These are phyloP conservation scores for Russula ochroleuca DNA, from an alignment of 768 basidiomycete genomes.

Conservation along the genomic window DNA sequence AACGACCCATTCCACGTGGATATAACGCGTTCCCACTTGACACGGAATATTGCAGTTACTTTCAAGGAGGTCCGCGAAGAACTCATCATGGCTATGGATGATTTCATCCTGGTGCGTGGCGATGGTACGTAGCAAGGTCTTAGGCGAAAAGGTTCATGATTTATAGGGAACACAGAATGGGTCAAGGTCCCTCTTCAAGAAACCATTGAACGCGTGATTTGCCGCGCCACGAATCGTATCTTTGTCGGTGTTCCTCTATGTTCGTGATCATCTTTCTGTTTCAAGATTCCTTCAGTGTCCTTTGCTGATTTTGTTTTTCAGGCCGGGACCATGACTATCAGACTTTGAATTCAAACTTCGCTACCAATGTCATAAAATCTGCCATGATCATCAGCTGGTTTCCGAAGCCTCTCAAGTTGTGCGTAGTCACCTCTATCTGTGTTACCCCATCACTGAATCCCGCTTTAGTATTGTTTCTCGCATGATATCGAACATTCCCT, in stretches of 20 bases:
- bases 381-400: constrained; percentile 38
- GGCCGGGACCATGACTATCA: constrained; percentile 42
- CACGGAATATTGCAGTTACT: constrained; percentile 2
- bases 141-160: not conserved
- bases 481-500: not conserved
- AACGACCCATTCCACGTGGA: not conserved
- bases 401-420: constrained; percentile 45
- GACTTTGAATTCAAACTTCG: constrained; percentile 27
- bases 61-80: not conserved
- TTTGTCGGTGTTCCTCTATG: constrained; percentile 44
- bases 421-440: constrained; percentile 14
- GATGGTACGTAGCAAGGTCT: not conserved
- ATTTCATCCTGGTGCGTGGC: too few species aligned
- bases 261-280: not conserved
- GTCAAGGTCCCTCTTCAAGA: constrained; percentile 30
- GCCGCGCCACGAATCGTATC: too few species aligned
- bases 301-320: constrained; percentile 28
- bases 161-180: constrained; percentile 35
- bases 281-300: not conserved
- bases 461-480: not conserved
- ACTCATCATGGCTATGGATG: not conserved
- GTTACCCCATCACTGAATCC: not conserved
- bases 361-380: constrained; percentile 36
- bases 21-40: not conserved
- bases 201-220: not conserved